Conservation (phyloP, 352 stramenopile species). For the Phytophthora chlamydospora region DNA sequence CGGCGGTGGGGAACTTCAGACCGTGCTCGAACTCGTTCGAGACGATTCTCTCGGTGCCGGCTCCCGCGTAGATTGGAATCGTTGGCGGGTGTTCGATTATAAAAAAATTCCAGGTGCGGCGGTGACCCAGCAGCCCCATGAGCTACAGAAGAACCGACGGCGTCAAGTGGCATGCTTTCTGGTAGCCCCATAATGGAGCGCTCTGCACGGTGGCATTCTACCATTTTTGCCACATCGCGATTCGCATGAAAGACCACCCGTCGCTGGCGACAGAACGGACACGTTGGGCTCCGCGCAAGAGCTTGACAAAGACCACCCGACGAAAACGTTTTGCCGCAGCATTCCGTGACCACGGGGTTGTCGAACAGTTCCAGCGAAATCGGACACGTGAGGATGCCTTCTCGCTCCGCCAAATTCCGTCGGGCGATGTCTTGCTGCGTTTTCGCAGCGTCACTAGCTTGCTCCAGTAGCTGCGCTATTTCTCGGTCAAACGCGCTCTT, state of each 20-base stretch:
- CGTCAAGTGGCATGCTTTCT: neutral
- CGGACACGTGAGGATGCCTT: conserved; percentile 15
- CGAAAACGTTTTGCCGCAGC: conserved; percentile 23
- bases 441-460: conserved; percentile 5
- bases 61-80: no score
- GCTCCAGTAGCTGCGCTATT: conserved; percentile 9
- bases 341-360: conserved; percentile 15
- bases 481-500: conserved; percentile 11
- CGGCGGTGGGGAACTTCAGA: no score
- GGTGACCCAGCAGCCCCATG: no score
- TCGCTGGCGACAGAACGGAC: conserved; percentile 12
- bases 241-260: conserved; percentile 2
- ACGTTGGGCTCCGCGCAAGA: conserved; percentile 1
- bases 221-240: conserved; percentile 16
- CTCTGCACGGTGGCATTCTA: conserved; percentile 11
- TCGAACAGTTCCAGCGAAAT: conserved; percentile 18
- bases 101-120: no score
- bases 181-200: neutral
- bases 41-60: no score
- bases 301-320: conserved; percentile 1
- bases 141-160: no score
- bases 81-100: no score
- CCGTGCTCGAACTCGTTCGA: no score
- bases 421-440: neutral
- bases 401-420: conserved; percentile 2